Evolutionary conservation across 345 rosid genomes (phyloP), one percentile per base, ranked within the genome.

Genomic region (Gossypium ekmanianum): DNA sequence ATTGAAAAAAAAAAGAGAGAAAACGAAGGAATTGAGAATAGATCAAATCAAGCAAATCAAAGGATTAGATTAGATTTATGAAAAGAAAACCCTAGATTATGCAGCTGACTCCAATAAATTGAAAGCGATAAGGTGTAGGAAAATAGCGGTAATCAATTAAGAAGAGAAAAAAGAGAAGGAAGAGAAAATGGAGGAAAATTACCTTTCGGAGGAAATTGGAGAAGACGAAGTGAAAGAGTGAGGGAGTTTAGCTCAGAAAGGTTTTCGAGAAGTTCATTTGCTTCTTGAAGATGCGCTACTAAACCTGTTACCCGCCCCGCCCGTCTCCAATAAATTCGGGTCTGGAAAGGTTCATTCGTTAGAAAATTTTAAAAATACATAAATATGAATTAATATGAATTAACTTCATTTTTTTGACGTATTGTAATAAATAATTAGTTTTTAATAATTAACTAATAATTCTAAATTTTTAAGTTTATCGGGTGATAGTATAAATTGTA

Each of bases 71-170:
- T 69, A 51, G 73, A 52, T 51, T 70, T 70, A 70, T 14, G 45
- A 29, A 70, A 70, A 27, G 16, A 12, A 9, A 52, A 70, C 61
- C 61, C 73, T 70, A 70, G 61, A 70, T n/a, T 52, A 51, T 52
- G 16, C 61, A 70, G 16, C 17, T 51, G 47, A 51, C 52, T 29
- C 22, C 61, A 70, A 70, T 9, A 70, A 14, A 5, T 70, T 70
- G 20, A 69, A 70, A 52, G n/a, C 0, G 26, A 52, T 9, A 70
- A 51, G n/a, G 8, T 4, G 11, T 47, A 14, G 16, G 26, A 27
- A 70, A 52, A 17, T n/a, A 70, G 3, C 7, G 5, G 0, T 27
- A 27, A 70, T 51, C 10, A 70, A 68, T 34, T 34, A 34, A 34
- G 41, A 34, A 22, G 29, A 2, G 41, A 27, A 51, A 51, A 17